Evolutionary conservation across 2,329 filamentous ascomycete genomes (phyloP), one percentile per base, ranked within the genome.

Genomic region (Penicillium sp.): DNA sequence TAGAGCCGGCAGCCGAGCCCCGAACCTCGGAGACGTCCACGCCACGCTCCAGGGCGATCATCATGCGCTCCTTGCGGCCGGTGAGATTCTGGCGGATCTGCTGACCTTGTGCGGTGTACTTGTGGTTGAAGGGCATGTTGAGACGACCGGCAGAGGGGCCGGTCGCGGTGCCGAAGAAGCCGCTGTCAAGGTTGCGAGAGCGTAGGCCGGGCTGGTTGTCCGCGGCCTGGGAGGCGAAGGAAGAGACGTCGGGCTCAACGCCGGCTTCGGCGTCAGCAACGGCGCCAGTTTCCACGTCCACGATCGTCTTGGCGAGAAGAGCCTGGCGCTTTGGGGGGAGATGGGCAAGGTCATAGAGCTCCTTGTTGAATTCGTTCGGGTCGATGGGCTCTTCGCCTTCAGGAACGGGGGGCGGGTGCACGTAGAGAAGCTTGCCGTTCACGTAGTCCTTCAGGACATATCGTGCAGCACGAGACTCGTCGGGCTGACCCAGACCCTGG

Each of bases 391-490:
- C 63, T 49, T 72, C 64, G 48, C 68, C 69, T 38, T 74, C 73
- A 2, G 80, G 57, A 2, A 63, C 54, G 0, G 93, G 93, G 0
- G 95, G 95, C 4, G 95, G 93, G 69, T 94, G 89, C 67, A 92
- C 95, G 79, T 90, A 98, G 5, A 98, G 84, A 0, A 99, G 85
- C 79, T 97, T 98, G 63, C 95, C 95, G 73, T 90, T 96, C 67
- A 99, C 95, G 71, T 98, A 99, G 79, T 99, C 95, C 75, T 99
- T 99, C 28, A 99, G 84, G 15, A 99, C 84, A 67, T 91, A 90
- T 55, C 95, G 86, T 4, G 94, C 92, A 6, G 95, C 95, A 68
- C 95, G 86, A 1, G 92, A 96, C 80, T 96, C 92, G 70, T 99
- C 95, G 0, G 95, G 94, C 72, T 95, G 90, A 8, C 95, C 94